These are phyloP conservation scores for Blepharisma japonicum DNA, from an alignment of 73 alveolate genomes.

Conservation along the genomic window DNA sequence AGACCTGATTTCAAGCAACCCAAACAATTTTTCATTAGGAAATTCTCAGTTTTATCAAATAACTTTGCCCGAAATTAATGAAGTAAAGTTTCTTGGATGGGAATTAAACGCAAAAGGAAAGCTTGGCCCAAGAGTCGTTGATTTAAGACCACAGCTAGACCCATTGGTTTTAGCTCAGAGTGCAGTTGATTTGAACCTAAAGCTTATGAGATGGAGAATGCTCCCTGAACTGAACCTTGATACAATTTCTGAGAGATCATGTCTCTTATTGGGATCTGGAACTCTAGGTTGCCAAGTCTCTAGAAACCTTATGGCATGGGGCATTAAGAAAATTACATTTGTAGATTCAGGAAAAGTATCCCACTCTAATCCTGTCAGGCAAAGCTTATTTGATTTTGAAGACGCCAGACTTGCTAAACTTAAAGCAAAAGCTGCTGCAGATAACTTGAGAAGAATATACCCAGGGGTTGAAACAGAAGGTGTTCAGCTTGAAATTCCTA, in stretches of 20 bases:
- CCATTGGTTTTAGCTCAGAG: conserved; percentile 76
- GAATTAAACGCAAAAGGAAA: background rate
- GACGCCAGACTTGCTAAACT: conserved; percentile 69
- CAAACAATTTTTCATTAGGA: conserved; percentile 31
- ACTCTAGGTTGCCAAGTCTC: conserved; percentile 95
- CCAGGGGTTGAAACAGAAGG: conserved; percentile 91
- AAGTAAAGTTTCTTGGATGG: conserved; percentile 17
- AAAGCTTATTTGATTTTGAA: conserved; percentile 89
- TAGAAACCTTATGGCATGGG: conserved; percentile 95
- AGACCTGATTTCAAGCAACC: conserved; percentile 33
- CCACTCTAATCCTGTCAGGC: conserved; percentile 96
- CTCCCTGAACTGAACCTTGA: conserved; percentile 85
- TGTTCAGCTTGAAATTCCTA: conserved; percentile 78
- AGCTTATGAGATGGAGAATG: conserved; percentile 98
- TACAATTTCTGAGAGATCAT: conserved; percentile 57
- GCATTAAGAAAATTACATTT: conserved; percentile 91
- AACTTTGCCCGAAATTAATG: conserved; percentile 6
- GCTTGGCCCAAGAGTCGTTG: conserved; percentile 45
- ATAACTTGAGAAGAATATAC: conserved; percentile 80
- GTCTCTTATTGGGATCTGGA: conserved; percentile 95
- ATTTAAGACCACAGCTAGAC: conserved; percentile 72
- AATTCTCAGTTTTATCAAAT: conserved; percentile 42
- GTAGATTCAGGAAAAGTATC: conserved; percentile 93
- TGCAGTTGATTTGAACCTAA: conserved; percentile 93
- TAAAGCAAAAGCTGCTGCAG: conserved; percentile 94